Conservation (phyloP, 306 rosid species). For the Cucurbita pepo region DNA sequence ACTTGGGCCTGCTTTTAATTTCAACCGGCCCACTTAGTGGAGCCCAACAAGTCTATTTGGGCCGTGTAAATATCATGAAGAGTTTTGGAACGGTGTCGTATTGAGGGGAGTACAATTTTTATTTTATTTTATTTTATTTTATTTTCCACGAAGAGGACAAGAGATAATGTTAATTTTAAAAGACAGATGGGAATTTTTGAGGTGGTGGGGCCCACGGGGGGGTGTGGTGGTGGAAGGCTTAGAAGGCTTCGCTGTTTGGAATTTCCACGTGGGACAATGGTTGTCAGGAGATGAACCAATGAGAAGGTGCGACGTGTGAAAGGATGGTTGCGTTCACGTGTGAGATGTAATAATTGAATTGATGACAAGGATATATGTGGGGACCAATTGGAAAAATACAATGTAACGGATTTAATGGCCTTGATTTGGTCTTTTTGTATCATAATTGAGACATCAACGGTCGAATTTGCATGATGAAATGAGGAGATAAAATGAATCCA, state of each 20-base stretch:
- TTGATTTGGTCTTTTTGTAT: neutral
- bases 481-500: neutral
- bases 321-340: slow-evolving; percentile 1
- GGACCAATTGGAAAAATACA: neutral
- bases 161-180: neutral
- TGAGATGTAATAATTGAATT: slow-evolving; percentile 1
- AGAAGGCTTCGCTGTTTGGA: neutral
- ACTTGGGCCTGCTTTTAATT: neutral
- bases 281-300: neutral
- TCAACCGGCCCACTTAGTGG: neutral
- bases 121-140: too few relatives aligned
- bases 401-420: neutral
- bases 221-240: neutral
- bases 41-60: neutral
- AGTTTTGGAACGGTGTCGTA: neutral
- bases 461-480: neutral
- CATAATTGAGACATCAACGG: neutral
- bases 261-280: neutral
- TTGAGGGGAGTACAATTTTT: neutral
- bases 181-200: slow-evolving; percentile 3
- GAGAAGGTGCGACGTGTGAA: neutral
- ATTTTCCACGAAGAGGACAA: neutral
- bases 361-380: slow-evolving; percentile 4
- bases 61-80: too few relatives aligned
- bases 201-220: too few relatives aligned